Base-by-base conservation (phyloP, 202 grass and related monocot genomes). In the Setaria italica region DNA sequence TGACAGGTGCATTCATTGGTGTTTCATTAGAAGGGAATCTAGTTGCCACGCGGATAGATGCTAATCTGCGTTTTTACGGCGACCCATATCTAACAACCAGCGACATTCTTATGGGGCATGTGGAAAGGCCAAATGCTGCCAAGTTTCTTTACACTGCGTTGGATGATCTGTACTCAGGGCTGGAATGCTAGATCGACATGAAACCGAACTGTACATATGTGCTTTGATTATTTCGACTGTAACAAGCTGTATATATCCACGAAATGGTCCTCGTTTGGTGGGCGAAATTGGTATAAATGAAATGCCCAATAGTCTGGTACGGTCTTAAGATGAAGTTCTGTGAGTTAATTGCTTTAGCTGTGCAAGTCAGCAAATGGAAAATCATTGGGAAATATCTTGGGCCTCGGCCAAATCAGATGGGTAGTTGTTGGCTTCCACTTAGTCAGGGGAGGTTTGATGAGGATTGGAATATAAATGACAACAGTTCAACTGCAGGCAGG, bases 1-100 rank as follows among this genome's bases (percentile, higher is more conserved):
- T 60, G 2, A 37, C 53, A 98, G 95, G 95, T 79, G 93, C 93
- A 70, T 98, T 95, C 78, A 69, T 98, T 34, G 95, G 95, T 25
- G 88, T 95, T 67, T 98, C 95, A 29, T 86, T 98, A 47, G 93
- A 98, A 78, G 93, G 95, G 4, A 98, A 94, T 76, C n/a, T 93
- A 20, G 89, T 98, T 77, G 41, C 88, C 15, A 95, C 91, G 45
- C 84, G 95, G 34, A 92, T 81, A 46, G 95, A 94, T 57, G 55
- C 91, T 25, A 95, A 98, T 80, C 72, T 89, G 42, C 57, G 59
- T n/a, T 98, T 98, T 60, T 98, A 98, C 9, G 95, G 95, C 9
- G 95, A 98, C 74, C 93, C 93, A 0, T 98, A 98, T 84, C 78
- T 95, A 55, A 93, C 93, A 6, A 95, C 93, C 7, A 83, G 59